Conservation (phyloP, 164 flowering plant genomes). For the Vitis cinerea region DNA sequence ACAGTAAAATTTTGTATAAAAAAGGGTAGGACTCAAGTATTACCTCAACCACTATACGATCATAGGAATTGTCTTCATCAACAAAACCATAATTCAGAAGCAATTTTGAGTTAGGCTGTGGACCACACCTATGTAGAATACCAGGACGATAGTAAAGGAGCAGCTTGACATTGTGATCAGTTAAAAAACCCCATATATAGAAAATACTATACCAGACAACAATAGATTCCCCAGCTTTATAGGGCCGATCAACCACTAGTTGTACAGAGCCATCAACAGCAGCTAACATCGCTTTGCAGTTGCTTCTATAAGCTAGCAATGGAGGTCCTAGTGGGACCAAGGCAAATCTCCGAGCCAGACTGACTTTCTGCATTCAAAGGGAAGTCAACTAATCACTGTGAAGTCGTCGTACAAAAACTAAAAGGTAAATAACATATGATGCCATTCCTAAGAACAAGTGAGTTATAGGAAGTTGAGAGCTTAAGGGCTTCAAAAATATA, state of each 20-base stretch:
- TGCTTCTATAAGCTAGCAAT: conserved; percentile 84
- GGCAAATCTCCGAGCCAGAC: conserved; percentile 95
- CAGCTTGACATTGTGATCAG: neutral
- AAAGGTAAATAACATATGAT: neutral
- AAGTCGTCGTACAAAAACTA: neutral
- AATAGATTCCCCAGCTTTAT: conserved; percentile 88
- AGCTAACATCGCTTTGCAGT: conserved; percentile 91
- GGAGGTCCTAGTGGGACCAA: conserved; percentile 99
- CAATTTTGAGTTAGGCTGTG: conserved; percentile 93
- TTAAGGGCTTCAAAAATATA: neutral
- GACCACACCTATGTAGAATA: conserved; percentile 81
- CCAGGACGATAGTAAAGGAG: conserved; percentile 1
- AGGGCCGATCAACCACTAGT: conserved; percentile 89
- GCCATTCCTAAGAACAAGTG: neutral
- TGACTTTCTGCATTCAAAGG: conserved; percentile 66
- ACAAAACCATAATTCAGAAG: conserved; percentile 96
- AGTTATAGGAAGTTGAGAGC: neutral
- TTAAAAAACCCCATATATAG: neutral
- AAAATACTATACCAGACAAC: conserved; percentile 63
- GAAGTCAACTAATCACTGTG: conserved; percentile 1
- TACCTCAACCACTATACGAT: conserved; percentile 82
- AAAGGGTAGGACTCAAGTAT: neutral
- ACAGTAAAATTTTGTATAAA: neutral
- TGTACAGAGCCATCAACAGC: conserved; percentile 82
- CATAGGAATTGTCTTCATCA: conserved; percentile 91